Evolutionary conservation across 257 asterid genomes (phyloP), one percentile per base, ranked within the genome.

Genomic region (Cinchona pubescens): DNA sequence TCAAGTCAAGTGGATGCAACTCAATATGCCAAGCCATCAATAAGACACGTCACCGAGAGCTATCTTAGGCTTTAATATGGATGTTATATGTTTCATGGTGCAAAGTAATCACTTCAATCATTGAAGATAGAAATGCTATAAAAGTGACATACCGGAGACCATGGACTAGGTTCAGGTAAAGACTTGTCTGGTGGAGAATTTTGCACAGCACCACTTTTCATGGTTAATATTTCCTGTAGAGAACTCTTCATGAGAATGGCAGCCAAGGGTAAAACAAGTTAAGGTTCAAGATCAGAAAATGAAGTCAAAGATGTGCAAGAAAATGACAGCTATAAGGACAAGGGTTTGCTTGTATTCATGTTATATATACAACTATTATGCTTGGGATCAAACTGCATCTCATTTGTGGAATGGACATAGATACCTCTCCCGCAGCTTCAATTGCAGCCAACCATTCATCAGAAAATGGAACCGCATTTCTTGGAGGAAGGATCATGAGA

Each of bases 361-460:
- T 32, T 15, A 3, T 13, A 19, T 7, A 16, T n/a, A 61, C 5
- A 62, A 38, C 21, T 49, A 14, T 2, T 25, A n/a, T 45, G 32
- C 38, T 30, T 1, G 14, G 14, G 5, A 19, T 76, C n/a, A 53
- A 25, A 38, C 64, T 32, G 19, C 27, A 62, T 58, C 25, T 48
- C 1, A 8, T 45, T n/a, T 30, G 62, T 59, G n/a, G 62, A 49
- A 49, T 53, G 18, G 62, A 51, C 29, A 60, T 72, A 70, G 79
- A 76, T 86, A 92, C 99, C 92, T 92, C 99, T 78, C 99, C 99
- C 71, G 99, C 99, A 67, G 97, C 96, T 91, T 94, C 97, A 69
- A 94, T 85, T 71, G 96, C 96, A 75, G 97, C 92, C 86, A 94
- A 83, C 97, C 99, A 94, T 82, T 94, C 97, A 71, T 94, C 99